Conservation (phyloP, 75 land plant genomes). For the Cunninghamia lanceolata region DNA sequence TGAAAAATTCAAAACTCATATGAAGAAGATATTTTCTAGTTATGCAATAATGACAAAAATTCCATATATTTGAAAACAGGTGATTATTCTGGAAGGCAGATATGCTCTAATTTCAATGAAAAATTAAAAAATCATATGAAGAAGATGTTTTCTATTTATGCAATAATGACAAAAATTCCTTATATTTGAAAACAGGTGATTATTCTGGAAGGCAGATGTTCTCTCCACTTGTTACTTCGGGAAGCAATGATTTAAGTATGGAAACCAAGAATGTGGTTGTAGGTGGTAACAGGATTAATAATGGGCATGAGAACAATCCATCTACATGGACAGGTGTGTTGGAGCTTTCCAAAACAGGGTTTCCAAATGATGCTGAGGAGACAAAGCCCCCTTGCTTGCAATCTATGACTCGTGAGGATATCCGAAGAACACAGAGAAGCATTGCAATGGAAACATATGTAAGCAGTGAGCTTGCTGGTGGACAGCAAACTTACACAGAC, state of each 20-base stretch:
- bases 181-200: neutral
- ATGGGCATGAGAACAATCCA: conserved; percentile 6
- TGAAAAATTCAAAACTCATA: neutral
- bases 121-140: neutral
- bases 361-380: conserved; percentile 7
- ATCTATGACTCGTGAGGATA: conserved; percentile 9
- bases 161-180: neutral
- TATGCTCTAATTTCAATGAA: neutral
- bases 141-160: neutral
- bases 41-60: neutral
- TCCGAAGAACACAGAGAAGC: neutral
- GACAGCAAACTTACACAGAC: neutral
- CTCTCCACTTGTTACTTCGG: conserved; percentile 2
- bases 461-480: neutral
- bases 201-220: conserved; percentile 4
- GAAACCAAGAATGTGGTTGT: neutral
- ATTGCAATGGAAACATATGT: conserved; percentile 1
- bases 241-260: neutral
- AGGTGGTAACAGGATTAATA: neutral
- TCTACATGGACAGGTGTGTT: conserved; percentile 8
- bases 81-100: too few relatives aligned
- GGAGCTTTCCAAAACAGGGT: neutral
- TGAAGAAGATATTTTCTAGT: neutral
- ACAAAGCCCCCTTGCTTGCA: neutral
- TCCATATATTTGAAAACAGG: too few relatives aligned